Evolutionary conservation across 257 asterid genomes (phyloP), one percentile per base, ranked within the genome.

Genomic region (Nicotiana otophora): DNA sequence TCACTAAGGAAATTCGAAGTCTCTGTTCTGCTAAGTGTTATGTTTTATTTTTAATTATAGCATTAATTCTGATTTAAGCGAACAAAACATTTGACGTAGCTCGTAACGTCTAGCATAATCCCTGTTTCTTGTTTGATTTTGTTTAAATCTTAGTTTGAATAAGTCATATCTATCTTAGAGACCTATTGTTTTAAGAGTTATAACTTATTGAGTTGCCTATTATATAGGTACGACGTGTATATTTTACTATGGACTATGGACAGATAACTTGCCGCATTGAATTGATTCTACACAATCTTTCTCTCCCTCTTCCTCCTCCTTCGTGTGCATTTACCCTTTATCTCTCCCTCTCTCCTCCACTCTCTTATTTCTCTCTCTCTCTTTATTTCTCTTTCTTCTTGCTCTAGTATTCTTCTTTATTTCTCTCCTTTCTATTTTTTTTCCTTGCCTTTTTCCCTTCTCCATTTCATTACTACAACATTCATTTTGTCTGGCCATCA

Each of bases 401-500:
- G 30, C 30, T 28, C 30, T 28, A 2, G 1, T 28, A 28, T 28
- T 28, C 30, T 28, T 28, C 30, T 28, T 28, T 34, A 8, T 67
- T n/a, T 19, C 53, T 36, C 77, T 12, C 57, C 57, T 69, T 39
- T 39, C 54, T 69, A 57, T 69, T 19, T n/a, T 10, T 46, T 17
- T 34, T 54, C 53, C 17, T 17, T 33, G 53, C 28, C 76, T 67
- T 67, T 46, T 17, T 34, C 76, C 53, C 17, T 17, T 33, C 77
- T 10, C 30, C 77, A 34, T 39, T n/a, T 70, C 42, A 39, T 39
- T 20, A 39, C 78, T 70, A 70, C 34, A 70, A 42, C 20, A 70
- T 70, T n/a, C 58, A 70, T 70, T 70, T 70, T 19, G 11, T 42
- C 78, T 70, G 39, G n/a, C 42, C 78, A 39, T 39, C 78, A 70